These are phyloP conservation scores for Clarireedia paspali DNA, from an alignment of 2,329 filamentous ascomycete genomes.

Conservation along the genomic window DNA sequence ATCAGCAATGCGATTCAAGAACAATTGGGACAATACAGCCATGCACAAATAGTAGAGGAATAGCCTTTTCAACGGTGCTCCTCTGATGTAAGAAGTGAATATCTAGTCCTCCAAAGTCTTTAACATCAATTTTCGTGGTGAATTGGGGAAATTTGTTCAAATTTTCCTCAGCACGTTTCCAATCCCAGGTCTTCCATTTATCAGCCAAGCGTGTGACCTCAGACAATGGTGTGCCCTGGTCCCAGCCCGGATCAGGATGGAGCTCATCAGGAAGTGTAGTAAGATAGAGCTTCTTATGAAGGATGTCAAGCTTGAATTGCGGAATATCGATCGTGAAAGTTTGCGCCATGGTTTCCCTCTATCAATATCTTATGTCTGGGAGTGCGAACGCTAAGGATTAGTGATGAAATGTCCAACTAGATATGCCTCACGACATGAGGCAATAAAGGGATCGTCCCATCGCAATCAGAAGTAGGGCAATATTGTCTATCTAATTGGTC, in stretches of 20 bases:
- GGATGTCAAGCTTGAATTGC: not conserved
- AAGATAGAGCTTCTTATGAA: not conserved
- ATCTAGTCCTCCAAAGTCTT: constrained; percentile 50
- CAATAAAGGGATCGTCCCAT: too few relatives aligned
- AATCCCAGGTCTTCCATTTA: not conserved
- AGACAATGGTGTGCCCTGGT: not conserved
- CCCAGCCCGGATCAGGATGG: not conserved
- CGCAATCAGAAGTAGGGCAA: too few relatives aligned
- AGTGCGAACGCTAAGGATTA: too few relatives aligned
- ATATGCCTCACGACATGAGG: too few relatives aligned
- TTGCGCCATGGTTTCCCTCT: not conserved
- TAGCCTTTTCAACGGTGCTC: constrained; percentile 37
- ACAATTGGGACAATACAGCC: not conserved
- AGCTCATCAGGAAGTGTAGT: not conserved
- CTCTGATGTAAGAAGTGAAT: constrained; percentile 58
- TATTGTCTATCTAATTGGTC: too few relatives aligned
- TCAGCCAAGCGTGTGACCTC: not conserved
- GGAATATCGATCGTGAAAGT: not conserved
- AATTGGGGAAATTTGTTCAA: constrained; percentile 25
- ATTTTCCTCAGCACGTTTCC: constrained; percentile 9
- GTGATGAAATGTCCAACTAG: too few relatives aligned
- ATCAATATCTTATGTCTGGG: not conserved
- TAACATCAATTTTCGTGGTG: constrained; percentile 37
- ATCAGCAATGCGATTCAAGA: not conserved
- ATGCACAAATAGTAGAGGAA: constrained; percentile 61